Evolutionary conservation across 495 filamentous ascomycete genomes (phyloP).

Genomic region (Gamarada debralockiae): DNA sequence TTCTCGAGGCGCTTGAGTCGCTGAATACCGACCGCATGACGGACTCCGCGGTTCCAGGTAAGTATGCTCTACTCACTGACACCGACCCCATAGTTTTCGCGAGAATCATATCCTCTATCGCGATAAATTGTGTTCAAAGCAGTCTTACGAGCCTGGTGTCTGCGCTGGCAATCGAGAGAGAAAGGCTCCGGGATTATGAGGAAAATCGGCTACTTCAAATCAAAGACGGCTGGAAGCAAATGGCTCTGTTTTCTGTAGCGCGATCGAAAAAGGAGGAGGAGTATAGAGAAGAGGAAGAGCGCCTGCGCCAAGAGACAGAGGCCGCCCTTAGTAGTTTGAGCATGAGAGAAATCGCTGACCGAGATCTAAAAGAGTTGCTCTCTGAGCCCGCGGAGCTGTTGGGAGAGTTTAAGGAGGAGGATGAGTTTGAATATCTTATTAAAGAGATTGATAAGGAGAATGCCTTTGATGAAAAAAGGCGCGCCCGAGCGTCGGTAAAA

Average conservation of each 20-base stretch:
- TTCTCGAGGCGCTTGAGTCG: not conserved
- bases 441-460: conserved; percentile 7
- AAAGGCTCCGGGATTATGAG: not conserved
- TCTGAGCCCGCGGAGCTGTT: not conserved
- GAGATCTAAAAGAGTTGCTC: not conserved
- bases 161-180: not conserved
- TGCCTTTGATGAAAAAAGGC: conserved; percentile 1
- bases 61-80: not conserved
- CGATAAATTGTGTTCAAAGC: not conserved
- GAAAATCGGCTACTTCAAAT: not conserved
- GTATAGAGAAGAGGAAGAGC: not conserved
- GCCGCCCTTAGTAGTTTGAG: not conserved
- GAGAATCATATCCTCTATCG: not conserved
- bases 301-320: not conserved
- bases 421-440: not conserved
- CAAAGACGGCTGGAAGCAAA: not conserved
- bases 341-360: conserved; percentile 3
- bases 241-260: not conserved
- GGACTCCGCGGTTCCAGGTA: not conserved
- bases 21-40: not conserved
- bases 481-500: not conserved
- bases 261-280: not conserved
- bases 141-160: not conserved
- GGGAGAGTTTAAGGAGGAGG: conserved; percentile 9
- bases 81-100: not conserved